phyloP scores from a whole-genome alignment of 2,329 filamentous ascomycete species.

The Epichloe coenophiala region DNA sequence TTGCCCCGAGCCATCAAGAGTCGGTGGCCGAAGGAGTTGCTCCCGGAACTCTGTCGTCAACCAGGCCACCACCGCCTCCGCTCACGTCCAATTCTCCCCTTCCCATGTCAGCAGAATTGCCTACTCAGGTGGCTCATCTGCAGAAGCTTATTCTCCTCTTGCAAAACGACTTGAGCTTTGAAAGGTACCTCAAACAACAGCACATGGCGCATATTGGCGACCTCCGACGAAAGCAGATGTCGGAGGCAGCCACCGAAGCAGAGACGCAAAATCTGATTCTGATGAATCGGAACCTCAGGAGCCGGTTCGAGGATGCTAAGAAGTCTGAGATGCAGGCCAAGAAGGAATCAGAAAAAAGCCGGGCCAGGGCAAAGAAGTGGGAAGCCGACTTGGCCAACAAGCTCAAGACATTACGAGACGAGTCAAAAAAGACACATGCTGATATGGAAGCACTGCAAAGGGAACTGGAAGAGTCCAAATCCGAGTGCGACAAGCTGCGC shows the following conservation, averaged over 20 bases:
- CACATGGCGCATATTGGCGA: conserved; percentile 73
- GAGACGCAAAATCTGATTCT: conserved; percentile 73
- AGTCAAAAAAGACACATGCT: conserved; percentile 50
- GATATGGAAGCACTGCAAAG: conserved; percentile 43
- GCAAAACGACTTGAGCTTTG: conserved; percentile 71
- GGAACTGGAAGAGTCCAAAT: conserved; percentile 42
- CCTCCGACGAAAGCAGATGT: conserved; percentile 59
- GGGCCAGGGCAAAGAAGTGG: conserved; percentile 64
- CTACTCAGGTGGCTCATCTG: conserved; percentile 38
- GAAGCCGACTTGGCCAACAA: conserved; percentile 58
- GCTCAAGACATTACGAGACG: conserved; percentile 52
- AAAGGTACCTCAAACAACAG: conserved; percentile 71
- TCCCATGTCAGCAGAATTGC: conserved; percentile 20
- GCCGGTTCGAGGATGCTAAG: conserved; percentile 60
- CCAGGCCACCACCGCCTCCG: conserved; percentile 12
- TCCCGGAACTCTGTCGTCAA: conserved; percentile 11
- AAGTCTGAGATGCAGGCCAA: conserved; percentile 55
- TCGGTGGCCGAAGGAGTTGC: conserved; percentile 25
- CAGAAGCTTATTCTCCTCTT: conserved; percentile 63
- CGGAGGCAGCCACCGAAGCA: conserved; percentile 65
- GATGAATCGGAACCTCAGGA: conserved; percentile 59
- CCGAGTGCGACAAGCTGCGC: conserved; percentile 51
- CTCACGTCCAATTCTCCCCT: conserved; percentile 15
- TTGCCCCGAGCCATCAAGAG: conserved; percentile 37
- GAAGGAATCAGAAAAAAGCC: conserved; percentile 58